Conservation (phyloP, 345 rosid genomes). For the Ailanthus altissimus region DNA sequence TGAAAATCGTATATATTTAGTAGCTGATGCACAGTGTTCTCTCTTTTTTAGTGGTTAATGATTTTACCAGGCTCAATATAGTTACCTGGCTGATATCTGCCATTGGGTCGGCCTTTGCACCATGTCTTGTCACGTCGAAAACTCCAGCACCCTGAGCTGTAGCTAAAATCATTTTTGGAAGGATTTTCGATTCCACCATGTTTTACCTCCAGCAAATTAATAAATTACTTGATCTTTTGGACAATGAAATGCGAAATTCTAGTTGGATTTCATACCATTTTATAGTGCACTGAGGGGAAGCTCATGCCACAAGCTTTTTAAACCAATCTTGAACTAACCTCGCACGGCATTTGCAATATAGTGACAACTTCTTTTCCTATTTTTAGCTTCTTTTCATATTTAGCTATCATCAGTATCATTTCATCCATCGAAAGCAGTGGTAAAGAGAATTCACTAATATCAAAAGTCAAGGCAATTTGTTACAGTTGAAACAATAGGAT, state of each 20-base stretch:
- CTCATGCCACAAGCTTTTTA: neutral
- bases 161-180: neutral
- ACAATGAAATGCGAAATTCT: neutral
- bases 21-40: too few relatives aligned
- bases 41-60: too few relatives aligned
- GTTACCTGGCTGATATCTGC: slow-evolving; percentile 22
- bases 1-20: neutral
- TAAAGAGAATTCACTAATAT: too few relatives aligned
- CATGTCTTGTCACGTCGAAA: slow-evolving; percentile 28
- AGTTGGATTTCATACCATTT: neutral
- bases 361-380: neutral
- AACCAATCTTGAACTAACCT: neutral
- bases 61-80: neutral
- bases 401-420: too few relatives aligned
- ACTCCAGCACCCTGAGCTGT: neutral
- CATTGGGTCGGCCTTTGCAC: slow-evolving; percentile 26
- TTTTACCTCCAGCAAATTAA: neutral
- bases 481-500: too few relatives aligned
- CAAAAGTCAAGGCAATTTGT: too few relatives aligned
- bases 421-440: too few relatives aligned
- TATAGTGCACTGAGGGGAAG: slow-evolving; percentile 5
- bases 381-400: too few relatives aligned
- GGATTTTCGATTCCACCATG: neutral
- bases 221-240: neutral
- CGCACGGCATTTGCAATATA: neutral